Base-by-base conservation (phyloP, 768 basidiomycete genomes). In the Calocybe indica region DNA sequence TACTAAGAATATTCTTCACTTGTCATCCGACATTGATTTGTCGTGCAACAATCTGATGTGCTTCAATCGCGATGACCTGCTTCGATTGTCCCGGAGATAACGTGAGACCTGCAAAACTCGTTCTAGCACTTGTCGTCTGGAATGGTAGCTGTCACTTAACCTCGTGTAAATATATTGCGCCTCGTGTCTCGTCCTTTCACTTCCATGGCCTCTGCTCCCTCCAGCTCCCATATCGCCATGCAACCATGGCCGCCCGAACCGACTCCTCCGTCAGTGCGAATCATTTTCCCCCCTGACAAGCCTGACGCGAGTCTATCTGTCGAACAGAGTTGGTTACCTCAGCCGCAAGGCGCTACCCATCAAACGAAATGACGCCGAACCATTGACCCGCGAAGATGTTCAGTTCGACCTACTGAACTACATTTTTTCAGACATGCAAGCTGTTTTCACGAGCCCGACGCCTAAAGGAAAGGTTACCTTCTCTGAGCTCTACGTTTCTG, bases 351-450 rank as follows among this genome's bases (percentile, higher is more conserved):
- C 83, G 33, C 70, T 88, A 49, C 85, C 87, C 45, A 89, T 89
- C 65, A 89, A 89, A 68, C 81, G 84, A 56, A 79, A 77, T 57
- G 88, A 92, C 61, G 89, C 86, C 9, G 88, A 90, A 57, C 85
- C 88, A 45, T 73, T 93, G 53, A 84, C 84, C 15, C 80, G 90
- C 38, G 79, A 83, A 62, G 91, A 92, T 65, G 80, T 92, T 45
- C 89, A 93, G 68, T 91, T 79, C 65, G 88, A 92, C 70, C 76
- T 93, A 41, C 80, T 95, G 48, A 62, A 83, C 57, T 74, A 79
- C 67, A 81, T 94, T 59, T 95, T 95, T 66, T 73, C 75, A 52
- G 79, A 92, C 64, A 66, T 66, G 40, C 77, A 72, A 9, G 64
- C 73, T 43, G 84, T 81, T 54, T 95, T 93, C 67, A 86, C 88